Base-by-base conservation (phyloP, 2,329 filamentous ascomycete species). In the Sporothrix inflata region DNA sequence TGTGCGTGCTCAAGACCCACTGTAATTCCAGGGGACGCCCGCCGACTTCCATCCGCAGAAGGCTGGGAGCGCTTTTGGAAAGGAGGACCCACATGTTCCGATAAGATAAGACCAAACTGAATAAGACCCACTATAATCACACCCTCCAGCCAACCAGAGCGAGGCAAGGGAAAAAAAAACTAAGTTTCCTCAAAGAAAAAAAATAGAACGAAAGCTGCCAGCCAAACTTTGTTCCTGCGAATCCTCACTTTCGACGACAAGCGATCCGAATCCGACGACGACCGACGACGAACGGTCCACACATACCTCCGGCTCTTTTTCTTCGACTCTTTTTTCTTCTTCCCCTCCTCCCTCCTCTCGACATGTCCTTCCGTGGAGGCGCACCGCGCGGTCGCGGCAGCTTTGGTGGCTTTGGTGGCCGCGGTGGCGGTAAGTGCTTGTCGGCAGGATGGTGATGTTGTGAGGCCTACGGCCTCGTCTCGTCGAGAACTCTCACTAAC, bases 331-430 rank as follows among this genome's bases (percentile, higher is more conserved):
- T 21, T 8, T 14, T 47, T 30, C n/a, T 11, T 60, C 42, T 40
- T 24, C 5, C n/a, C 34, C 19, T 24, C 34, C 27, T 61, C 14
- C 16, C 27, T 24, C 38, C 53, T 4, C 8, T 42, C n/a, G 24
- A 42, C 69, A 91, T 91, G 90, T 89, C 90, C 80, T 91, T 90
- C 81, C 87, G 89, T 71, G 73, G 73, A 81, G 86, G 86, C 80
- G 71, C 78, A 73, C 77, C 79, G 74, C 82, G 84, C 77, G 83
- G 83, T 76, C 83, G 85, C 76, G 84, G 78, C 42, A 83, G 84
- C 74, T 84, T 82, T 75, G 82, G 84, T 49, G 82, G 84, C 74
- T 84, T 83, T 75, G 82, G 84, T 79, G 85, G 86, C 74, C 81
- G 83, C 74, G 84, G 88, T 78, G 84, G 85, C 77, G 84, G 85